Evolutionary conservation across 371 early-diverging fungal genomes (phyloP).

Genomic region (Nematocida ausubeli): DNA sequence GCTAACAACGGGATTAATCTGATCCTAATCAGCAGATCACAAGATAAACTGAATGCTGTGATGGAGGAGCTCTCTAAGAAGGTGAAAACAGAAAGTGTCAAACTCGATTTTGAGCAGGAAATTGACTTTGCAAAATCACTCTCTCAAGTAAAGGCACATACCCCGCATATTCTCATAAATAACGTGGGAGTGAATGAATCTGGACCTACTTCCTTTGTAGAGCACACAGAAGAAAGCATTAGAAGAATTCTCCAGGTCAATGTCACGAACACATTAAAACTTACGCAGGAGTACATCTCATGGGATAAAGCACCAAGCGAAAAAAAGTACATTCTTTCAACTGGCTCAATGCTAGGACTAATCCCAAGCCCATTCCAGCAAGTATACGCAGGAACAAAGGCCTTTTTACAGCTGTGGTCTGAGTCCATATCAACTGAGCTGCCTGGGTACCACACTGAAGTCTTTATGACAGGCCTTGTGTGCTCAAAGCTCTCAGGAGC

Average conservation of each 20-base stretch:
- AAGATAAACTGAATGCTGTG: slow-evolving; percentile 75
- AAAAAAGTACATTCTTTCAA: slow-evolving; percentile 79
- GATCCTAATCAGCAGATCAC: slow-evolving; percentile 78
- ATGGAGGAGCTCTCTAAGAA: slow-evolving; percentile 71
- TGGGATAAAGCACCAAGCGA: slow-evolving; percentile 68
- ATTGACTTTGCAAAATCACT: slow-evolving; percentile 60
- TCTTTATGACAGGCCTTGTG: slow-evolving; percentile 49
- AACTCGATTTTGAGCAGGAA: slow-evolving; percentile 65
- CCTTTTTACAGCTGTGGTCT: slow-evolving; percentile 81
- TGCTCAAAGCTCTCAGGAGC: slow-evolving; percentile 52
- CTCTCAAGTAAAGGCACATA: slow-evolving; percentile 10
- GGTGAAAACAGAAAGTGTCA: slow-evolving; percentile 73
- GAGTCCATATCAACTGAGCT: slow-evolving; percentile 80
- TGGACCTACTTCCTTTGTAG: slow-evolving; percentile 72
- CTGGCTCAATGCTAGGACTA: slow-evolving; percentile 82
- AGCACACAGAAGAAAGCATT: slow-evolving; percentile 58
- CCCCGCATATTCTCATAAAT: slow-evolving; percentile 60
- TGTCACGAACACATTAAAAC: slow-evolving; percentile 74
- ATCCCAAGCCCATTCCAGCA: slow-evolving; percentile 79
- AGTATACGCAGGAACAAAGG: slow-evolving; percentile 84
- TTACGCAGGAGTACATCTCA: slow-evolving; percentile 64
- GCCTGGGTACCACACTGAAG: slow-evolving; percentile 36
- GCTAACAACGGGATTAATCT: slow-evolving; percentile 79
- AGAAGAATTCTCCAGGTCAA: slow-evolving; percentile 76
- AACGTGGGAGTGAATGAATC: slow-evolving; percentile 56